These are phyloP conservation scores for Saururus chinensis DNA, from an alignment of 164 flowering plant genomes.

Conservation along the genomic window DNA sequence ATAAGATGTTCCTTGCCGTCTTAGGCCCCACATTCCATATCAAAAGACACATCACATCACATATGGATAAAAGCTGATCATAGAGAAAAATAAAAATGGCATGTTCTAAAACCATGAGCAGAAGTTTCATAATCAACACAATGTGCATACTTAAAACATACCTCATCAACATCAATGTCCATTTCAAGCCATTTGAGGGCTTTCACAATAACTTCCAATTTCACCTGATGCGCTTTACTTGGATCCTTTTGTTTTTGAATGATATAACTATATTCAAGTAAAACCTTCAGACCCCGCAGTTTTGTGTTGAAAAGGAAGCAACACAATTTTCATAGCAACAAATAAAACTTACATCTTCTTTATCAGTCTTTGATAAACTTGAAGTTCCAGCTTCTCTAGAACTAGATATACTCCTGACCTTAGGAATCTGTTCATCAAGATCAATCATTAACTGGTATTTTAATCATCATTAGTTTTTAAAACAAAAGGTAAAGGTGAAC, in stretches of 20 bases:
- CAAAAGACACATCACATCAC: too few species aligned
- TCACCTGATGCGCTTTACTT: slow-evolving; percentile 86
- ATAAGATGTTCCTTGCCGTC: background rate
- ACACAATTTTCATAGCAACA: background rate
- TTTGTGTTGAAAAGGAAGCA: background rate
- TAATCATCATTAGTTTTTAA: background rate
- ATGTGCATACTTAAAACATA: slow-evolving; percentile 8
- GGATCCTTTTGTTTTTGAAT: slow-evolving; percentile 91
- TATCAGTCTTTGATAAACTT: slow-evolving; percentile 87
- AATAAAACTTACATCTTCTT: slow-evolving; percentile 72
- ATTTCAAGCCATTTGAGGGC: slow-evolving; percentile 92
- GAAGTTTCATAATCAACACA: background rate
- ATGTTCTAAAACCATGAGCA: background rate
- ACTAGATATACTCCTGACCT: slow-evolving; percentile 97
- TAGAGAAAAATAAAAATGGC: too few species aligned
- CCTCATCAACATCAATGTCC: slow-evolving; percentile 96
- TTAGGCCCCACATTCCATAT: background rate
- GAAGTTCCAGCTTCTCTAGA: slow-evolving; percentile 93
- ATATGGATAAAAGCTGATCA: too few species aligned
- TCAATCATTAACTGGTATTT: background rate
- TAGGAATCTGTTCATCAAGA: slow-evolving; percentile 46
- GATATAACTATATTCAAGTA: slow-evolving; percentile 37
- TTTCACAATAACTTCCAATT: slow-evolving; percentile 80
- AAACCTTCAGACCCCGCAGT: background rate
- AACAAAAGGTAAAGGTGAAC: background rate